Conservation (phyloP, 2,329 filamentous ascomycete species). For the Orbilia quercus region DNA sequence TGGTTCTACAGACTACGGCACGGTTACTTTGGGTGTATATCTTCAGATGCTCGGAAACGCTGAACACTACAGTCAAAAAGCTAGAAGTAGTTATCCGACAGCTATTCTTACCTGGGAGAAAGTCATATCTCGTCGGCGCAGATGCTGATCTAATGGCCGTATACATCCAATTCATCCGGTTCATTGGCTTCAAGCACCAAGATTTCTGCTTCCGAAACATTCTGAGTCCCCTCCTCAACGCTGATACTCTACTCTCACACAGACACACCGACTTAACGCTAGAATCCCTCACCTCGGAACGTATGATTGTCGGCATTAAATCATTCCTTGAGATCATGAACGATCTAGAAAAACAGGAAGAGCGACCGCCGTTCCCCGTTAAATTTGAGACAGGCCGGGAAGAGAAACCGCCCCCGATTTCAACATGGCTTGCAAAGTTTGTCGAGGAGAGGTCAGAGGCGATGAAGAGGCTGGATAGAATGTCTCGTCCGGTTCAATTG, state of each 20-base stretch:
- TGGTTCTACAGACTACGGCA: constrained; percentile 88
- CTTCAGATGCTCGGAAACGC: constrained; percentile 80
- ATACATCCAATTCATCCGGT: constrained; percentile 89
- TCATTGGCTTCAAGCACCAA: constrained; percentile 92
- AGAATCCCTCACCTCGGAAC: constrained; percentile 93
- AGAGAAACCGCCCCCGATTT: constrained; percentile 60
- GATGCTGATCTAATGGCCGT: constrained; percentile 88
- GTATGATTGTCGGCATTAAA: constrained; percentile 95
- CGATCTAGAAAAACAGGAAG: constrained; percentile 86
- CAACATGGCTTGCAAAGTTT: constrained; percentile 61
- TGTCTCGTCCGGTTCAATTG: constrained; percentile 74
- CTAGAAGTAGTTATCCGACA: constrained; percentile 89
- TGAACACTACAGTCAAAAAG: constrained; percentile 76
- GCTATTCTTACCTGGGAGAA: constrained; percentile 82
- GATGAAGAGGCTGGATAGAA: constrained; percentile 63
- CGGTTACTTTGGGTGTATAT: constrained; percentile 94
- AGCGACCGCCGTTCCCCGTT: constrained; percentile 83
- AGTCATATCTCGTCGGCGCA: constrained; percentile 76
- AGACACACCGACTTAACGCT: constrained; percentile 71
- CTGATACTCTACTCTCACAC: constrained; percentile 72
- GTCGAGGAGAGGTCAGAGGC: constrained; percentile 59
- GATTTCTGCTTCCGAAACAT: constrained; percentile 92
- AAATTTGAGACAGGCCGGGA: constrained; percentile 63
- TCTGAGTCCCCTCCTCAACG: constrained; percentile 95
- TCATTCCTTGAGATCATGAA: constrained; percentile 93